These are phyloP conservation scores for Pezicula neosporulosa DNA, from an alignment of 2,329 filamentous ascomycete species.

Conservation along the genomic window DNA sequence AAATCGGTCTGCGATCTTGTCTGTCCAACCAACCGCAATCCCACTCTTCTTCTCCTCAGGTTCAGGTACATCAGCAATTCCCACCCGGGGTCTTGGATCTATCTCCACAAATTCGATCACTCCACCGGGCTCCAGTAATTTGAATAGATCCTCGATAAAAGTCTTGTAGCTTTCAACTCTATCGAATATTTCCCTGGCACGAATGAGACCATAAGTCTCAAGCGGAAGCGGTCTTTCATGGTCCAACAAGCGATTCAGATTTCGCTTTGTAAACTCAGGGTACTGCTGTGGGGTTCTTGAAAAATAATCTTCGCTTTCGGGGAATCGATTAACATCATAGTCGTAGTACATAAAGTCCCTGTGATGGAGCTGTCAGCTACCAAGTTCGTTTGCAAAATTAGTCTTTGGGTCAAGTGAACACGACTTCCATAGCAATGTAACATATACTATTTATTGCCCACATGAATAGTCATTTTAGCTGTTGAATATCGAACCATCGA, in stretches of 20 bases:
- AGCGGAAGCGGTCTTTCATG: conserved; percentile 21
- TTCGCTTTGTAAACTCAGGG: conserved; percentile 24
- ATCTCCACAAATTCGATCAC: conserved; percentile 28
- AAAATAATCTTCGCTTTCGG: conserved; percentile 19
- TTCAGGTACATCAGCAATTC: neutral
- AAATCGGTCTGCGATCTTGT: conserved; percentile 22
- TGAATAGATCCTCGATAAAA: conserved; percentile 23
- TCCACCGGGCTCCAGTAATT: conserved; percentile 24
- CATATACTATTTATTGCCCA: no score
- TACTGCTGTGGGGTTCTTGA: conserved; percentile 11
- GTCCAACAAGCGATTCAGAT: conserved; percentile 20
- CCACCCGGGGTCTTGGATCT: conserved; percentile 22
- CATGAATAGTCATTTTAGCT: no score
- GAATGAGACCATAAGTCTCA: conserved; percentile 24
- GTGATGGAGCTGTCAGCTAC: neutral
- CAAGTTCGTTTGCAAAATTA: neutral
- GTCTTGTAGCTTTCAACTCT: conserved; percentile 23
- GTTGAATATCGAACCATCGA: no score
- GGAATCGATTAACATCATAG: neutral
- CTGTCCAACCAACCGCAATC: conserved; percentile 19
- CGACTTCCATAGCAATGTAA: no score
- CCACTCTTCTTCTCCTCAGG: conserved; percentile 14
- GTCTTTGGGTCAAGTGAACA: neutral
- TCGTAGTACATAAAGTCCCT: conserved; percentile 22
- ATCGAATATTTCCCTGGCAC: conserved; percentile 25